These are phyloP conservation scores for Saccharomyces eubayanus DNA, from an alignment of 805 yeast genomes.

Conservation along the genomic window DNA sequence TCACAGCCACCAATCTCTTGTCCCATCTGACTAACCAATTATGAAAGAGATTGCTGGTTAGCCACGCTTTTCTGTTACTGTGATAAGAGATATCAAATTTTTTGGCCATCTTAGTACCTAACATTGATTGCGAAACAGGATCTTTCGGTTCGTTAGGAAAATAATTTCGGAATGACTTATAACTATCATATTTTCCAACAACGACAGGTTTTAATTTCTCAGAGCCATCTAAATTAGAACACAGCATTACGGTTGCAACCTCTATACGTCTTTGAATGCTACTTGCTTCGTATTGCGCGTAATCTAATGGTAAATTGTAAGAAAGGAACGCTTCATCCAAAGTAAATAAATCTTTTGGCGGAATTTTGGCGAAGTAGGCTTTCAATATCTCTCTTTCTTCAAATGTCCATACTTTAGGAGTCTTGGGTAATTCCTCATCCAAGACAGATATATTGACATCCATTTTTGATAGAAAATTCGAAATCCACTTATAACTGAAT, in stretches of 20 bases:
- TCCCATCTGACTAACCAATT: slow-evolving; percentile 55
- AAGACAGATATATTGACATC: slow-evolving; percentile 44
- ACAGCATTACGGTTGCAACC: slow-evolving; percentile 50
- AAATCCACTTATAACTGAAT: slow-evolving; percentile 54
- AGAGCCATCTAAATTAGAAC: slow-evolving; percentile 54
- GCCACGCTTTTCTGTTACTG: slow-evolving; percentile 54
- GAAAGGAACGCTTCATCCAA: slow-evolving; percentile 54
- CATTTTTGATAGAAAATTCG: slow-evolving; percentile 39
- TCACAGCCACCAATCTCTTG: slow-evolving; percentile 42
- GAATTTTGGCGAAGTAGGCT: slow-evolving; percentile 36
- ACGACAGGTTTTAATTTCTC: slow-evolving; percentile 55
- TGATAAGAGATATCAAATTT: slow-evolving; percentile 47
- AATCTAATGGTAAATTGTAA: slow-evolving; percentile 53
- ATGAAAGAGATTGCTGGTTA: slow-evolving; percentile 54
- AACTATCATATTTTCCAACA: slow-evolving; percentile 49
- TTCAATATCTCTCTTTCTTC: slow-evolving; percentile 49
- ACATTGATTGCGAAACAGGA: slow-evolving; percentile 19
- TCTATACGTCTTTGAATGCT: slow-evolving; percentile 31
- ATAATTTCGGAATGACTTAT: slow-evolving; percentile 34
- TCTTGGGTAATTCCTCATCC: slow-evolving; percentile 36
- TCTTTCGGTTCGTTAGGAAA: slow-evolving; percentile 28
- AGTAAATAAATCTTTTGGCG: slow-evolving; percentile 47
- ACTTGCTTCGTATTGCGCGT: slow-evolving; percentile 38
- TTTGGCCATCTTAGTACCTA: slow-evolving; percentile 40
- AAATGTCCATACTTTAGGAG: slow-evolving; percentile 51